Evolutionary conservation across 352 stramenopile species (phyloP).

Genomic region (Plasmopara halstedii): DNA sequence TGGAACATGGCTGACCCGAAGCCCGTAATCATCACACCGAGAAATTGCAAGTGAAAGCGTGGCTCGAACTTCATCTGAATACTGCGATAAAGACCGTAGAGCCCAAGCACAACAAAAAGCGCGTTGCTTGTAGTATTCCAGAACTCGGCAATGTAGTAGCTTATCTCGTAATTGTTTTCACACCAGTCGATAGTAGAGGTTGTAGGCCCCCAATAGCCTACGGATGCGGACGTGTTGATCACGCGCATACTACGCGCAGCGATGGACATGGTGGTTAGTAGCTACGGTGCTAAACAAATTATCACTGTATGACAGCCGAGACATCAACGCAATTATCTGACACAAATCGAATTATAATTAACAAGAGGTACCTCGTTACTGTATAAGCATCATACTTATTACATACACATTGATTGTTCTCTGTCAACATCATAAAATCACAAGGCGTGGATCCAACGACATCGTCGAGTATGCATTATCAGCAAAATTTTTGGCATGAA

Average conservation of each 20-base stretch:
- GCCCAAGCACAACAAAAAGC: conserved; percentile 60
- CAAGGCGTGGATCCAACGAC: too few relatives aligned
- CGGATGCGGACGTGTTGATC: conserved; percentile 2
- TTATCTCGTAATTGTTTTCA: conserved; percentile 74
- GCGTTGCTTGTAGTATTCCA: conserved; percentile 82
- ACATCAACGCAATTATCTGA: too few relatives aligned
- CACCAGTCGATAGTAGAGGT: conserved; percentile 83
- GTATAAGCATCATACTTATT: too few relatives aligned
- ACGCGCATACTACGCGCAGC: conserved; percentile 13
- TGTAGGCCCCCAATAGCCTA: conserved; percentile 55
- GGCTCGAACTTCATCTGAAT: conserved; percentile 59
- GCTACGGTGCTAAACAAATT: too few relatives aligned
- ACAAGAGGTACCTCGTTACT: too few relatives aligned
- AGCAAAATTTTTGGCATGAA: too few relatives aligned
- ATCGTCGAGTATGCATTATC: too few relatives aligned
- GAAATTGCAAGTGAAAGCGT: conserved; percentile 65
- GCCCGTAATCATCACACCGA: conserved; percentile 68
- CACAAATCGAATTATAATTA: too few relatives aligned
- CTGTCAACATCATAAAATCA: too few relatives aligned
- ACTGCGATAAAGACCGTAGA: conserved; percentile 54
- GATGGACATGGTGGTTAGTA: conserved; percentile 5
- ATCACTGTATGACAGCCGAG: too few relatives aligned
- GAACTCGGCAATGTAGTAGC: conserved; percentile 74
- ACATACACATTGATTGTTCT: too few relatives aligned
- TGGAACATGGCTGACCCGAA: conserved; percentile 80